A percentile compares a stretch with the other conserved stretches of the same genome.
phyloP scores from a whole-genome alignment of 2,329 filamentous ascomycete species.

The Phyllosticta citriasiana region DNA sequence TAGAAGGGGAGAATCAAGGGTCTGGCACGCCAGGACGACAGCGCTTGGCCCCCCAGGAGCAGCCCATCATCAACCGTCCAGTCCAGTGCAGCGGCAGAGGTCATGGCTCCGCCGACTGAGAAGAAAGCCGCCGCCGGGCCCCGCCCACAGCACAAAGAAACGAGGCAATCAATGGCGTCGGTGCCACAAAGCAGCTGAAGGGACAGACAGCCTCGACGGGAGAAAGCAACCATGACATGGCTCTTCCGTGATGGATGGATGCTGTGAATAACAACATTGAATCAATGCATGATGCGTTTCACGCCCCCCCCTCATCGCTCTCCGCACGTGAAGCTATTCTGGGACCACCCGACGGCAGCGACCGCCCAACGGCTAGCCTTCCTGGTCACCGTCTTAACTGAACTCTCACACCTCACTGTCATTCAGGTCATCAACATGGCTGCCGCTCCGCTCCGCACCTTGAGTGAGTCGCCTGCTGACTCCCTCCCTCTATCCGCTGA shows the following conservation, averaged over 20 bases:
- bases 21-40: background rate
- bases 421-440: background rate
- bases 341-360: background rate
- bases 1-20: background rate
- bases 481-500: conserved; percentile 3
- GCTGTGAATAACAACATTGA: too few relatives aligned
- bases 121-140: too few relatives aligned
- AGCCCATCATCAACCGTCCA: too few relatives aligned
- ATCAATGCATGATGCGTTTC: background rate
- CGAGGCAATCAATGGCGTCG: background rate
- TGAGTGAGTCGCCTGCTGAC: conserved; percentile 2
- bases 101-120: too few relatives aligned
- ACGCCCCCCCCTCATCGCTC: background rate
- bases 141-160: background rate
- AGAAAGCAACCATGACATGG: background rate
- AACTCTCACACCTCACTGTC: background rate
- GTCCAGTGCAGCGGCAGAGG: background rate
- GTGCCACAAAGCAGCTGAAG: background rate
- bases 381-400: background rate
- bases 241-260: too few relatives aligned
- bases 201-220: background rate
- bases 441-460: conserved; percentile 4
- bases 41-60: too few relatives aligned
- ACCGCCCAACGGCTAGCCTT: background rate
- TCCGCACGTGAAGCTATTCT: background rate